Conservation (phyloP, 164 flowering plant species). For the Tinospora cordifolia region DNA sequence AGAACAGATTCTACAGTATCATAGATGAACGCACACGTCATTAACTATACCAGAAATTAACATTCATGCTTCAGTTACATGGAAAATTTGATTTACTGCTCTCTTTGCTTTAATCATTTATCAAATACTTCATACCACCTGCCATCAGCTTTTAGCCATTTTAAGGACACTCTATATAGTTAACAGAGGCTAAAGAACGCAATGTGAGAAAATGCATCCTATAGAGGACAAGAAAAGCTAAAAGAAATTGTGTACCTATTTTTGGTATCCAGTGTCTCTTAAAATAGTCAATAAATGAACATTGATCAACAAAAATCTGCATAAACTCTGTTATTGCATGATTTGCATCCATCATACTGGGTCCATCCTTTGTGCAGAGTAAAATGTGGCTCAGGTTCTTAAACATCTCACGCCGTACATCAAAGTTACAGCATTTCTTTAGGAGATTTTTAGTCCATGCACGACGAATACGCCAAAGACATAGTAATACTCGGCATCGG, state of each 20-base stretch:
- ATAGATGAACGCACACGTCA: no score
- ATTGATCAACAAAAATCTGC: slow-evolving; percentile 47
- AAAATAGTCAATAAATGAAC: slow-evolving; percentile 43
- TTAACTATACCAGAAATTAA: no score
- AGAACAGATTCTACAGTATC: no score
- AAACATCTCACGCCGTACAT: slow-evolving; percentile 44
- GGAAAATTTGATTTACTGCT: no score
- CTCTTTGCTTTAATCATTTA: no score
- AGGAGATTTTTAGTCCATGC: slow-evolving; percentile 40
- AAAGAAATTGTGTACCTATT: slow-evolving; percentile 28
- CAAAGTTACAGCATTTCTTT: slow-evolving; percentile 39
- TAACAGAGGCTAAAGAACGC: background rate
- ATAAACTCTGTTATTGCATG: slow-evolving; percentile 39
- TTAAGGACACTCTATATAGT: background rate
- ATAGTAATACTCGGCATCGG: slow-evolving; percentile 40
- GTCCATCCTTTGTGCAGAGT: slow-evolving; percentile 32
- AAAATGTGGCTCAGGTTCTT: slow-evolving; percentile 39
- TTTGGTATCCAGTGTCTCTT: slow-evolving; percentile 34
- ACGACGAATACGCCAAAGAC: slow-evolving; percentile 49
- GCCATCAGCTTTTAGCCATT: no score
- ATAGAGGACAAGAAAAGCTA: background rate
- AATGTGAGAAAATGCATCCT: background rate
- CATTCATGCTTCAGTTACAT: no score
- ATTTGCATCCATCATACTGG: slow-evolving; percentile 25
- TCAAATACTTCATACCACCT: no score